These are phyloP conservation scores for Candida argentea DNA, from an alignment of 805 yeast genomes.

Conservation along the genomic window DNA sequence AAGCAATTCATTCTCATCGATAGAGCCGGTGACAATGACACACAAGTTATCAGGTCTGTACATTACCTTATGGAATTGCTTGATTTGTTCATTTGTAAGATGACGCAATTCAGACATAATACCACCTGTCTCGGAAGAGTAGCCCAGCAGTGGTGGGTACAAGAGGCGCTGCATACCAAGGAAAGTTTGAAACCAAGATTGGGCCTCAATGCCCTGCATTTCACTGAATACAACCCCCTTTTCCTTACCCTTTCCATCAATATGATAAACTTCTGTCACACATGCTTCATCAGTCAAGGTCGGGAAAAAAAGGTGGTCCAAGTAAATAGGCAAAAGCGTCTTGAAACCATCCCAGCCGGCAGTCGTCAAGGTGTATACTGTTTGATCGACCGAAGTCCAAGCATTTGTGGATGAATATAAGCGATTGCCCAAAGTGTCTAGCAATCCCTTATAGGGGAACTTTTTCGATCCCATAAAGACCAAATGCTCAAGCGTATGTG, in stretches of 20 bases:
- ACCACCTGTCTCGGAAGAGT: constrained; percentile 93
- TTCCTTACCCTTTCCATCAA: constrained; percentile 84
- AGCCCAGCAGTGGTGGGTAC: constrained; percentile 58
- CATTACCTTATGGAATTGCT: constrained; percentile 56
- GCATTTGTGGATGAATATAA: constrained; percentile 87
- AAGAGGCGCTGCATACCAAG: constrained; percentile 50
- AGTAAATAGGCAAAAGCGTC: constrained; percentile 72
- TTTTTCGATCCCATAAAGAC: constrained; percentile 88
- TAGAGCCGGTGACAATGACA: constrained; percentile 74
- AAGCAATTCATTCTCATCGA: constrained; percentile 67
- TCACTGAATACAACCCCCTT: constrained; percentile 96
- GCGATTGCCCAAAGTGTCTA: constrained; percentile 78
- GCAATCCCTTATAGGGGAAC: constrained; percentile 83
- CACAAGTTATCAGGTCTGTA: constrained; percentile 82
- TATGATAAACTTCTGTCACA: constrained; percentile 87
- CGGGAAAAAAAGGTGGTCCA: constrained; percentile 81
- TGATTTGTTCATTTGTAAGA: constrained; percentile 63
- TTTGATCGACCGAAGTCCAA: constrained; percentile 94
- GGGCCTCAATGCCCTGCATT: constrained; percentile 88
- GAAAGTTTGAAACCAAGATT: constrained; percentile 57
- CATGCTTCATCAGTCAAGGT: constrained; percentile 86
- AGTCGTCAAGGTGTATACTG: constrained; percentile 81
- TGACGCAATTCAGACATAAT: constrained; percentile 64
- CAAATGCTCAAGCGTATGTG: constrained; percentile 92
- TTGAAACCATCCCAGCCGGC: constrained; percentile 97